Conservation (phyloP, 768 basidiomycete genomes). For the Podaxis sp. region DNA sequence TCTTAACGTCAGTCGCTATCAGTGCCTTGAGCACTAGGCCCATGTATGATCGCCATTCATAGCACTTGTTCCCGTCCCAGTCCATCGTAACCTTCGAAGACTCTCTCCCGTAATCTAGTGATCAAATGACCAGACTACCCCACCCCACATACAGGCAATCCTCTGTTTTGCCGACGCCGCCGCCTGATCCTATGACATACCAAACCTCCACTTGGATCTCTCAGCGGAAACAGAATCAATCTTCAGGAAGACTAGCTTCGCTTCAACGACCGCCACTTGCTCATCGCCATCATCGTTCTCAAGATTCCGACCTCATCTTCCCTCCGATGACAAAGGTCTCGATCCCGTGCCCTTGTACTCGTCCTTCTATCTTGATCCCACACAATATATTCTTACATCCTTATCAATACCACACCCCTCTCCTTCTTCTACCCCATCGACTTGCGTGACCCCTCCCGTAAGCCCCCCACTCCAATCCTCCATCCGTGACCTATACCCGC, state of each 20-base stretch:
- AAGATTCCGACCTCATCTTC: not conserved
- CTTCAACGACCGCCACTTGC: not conserved
- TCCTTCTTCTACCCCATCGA: not conserved
- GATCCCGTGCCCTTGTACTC: too few species aligned
- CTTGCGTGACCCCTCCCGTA: not conserved
- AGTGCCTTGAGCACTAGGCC: not conserved
- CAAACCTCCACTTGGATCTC: not conserved
- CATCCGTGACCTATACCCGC: not conserved
- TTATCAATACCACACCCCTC: not conserved
- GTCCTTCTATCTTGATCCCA: not conserved
- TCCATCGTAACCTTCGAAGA: too few species aligned
- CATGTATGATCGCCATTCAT: not conserved
- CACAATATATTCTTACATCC: not conserved
- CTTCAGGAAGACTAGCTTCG: not conserved
- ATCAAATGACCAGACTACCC: not conserved
- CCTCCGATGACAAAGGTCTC: slow-evolving; percentile 2
- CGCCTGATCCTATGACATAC: not conserved
- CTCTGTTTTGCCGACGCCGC: not conserved
- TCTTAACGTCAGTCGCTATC: not conserved
- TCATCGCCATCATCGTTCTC: not conserved
- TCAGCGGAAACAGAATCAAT: not conserved
- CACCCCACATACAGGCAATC: not conserved
- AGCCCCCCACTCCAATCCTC: not conserved
- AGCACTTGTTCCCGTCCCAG: not conserved
- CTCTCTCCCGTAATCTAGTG: not conserved